Evolutionary conservation across 2,329 filamentous ascomycete species (phyloP).

Genomic region (Aspergillus pseudonomiae): DNA sequence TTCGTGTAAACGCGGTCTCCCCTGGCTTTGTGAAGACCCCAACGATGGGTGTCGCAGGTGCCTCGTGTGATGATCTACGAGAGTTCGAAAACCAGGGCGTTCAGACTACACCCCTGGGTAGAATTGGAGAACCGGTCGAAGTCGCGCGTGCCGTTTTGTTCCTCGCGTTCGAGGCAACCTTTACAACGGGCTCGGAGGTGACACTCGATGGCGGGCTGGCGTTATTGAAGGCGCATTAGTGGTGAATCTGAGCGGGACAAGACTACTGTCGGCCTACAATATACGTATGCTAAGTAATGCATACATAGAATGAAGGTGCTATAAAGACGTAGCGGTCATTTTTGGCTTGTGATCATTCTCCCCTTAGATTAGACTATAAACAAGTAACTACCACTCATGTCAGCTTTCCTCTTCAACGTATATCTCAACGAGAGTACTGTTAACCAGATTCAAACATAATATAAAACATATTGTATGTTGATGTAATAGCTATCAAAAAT

Average conservation of each 20-base stretch:
- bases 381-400: background rate
- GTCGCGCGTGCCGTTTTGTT: slow-evolving; percentile 12
- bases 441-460: background rate
- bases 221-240: slow-evolving; percentile 3
- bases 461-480: background rate
- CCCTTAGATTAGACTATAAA: background rate
- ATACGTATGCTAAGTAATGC: background rate
- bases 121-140: slow-evolving; percentile 10
- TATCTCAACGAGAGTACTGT: too few relatives aligned
- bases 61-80: slow-evolving; percentile 9
- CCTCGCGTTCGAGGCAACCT: slow-evolving; percentile 15
- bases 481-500: background rate
- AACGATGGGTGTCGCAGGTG: slow-evolving; percentile 13
- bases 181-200: slow-evolving; percentile 14
- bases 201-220: slow-evolving; percentile 14
- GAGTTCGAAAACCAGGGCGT: slow-evolving; percentile 12
- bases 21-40: slow-evolving; percentile 17
- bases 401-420: too few relatives aligned
- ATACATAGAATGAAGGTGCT: background rate
- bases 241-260: background rate
- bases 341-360: background rate
- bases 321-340: background rate
- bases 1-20: slow-evolving; percentile 15
- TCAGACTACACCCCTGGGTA: slow-evolving; percentile 9
- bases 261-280: background rate